Base-by-base conservation (phyloP, 2,329 filamentous ascomycete genomes). In the Penicillium palitans region DNA sequence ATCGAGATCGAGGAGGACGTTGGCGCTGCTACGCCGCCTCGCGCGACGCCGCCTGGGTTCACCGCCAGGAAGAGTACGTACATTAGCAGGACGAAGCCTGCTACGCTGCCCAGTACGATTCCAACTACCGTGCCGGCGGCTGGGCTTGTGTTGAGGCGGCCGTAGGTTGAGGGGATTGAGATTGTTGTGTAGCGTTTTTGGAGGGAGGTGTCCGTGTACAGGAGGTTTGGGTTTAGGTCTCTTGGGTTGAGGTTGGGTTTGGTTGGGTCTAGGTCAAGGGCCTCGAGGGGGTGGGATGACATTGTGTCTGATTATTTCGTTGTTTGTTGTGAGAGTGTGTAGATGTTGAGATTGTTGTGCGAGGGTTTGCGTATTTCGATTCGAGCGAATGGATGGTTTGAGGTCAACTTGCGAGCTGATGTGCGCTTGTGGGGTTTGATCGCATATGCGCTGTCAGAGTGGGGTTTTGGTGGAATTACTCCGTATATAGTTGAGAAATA, bases 111-210 rank as follows among this genome's bases (percentile, higher is more conserved):
- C 68, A 83, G 70, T 61, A 77, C 81, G 58, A 88, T 87, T 55
- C 86, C 86, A 10, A 80, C 84, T 1, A 88, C 81, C 40, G 81
- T 80, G 54, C 83, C 85, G 0, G 85, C 81, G 0, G 78, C 47
- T 0, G 84, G 84, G 6, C 84, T 81, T 27, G 74, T 67, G 68
- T 82, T 73, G 35, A 84, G 75, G 52, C 78, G 77, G 46, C 80
- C 78, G 73, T 89, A 89, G 64, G 84, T 84, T 27, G 83, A 81
- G 1, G 86, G 85, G 65, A 89, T 86, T 60, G 84, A 77, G 64
- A 77, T 64, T 52, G 76, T 73, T 55, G 64, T 65, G 59, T 70
- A 70, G 46, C 67, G 66, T 37, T 61, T 64, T 60, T 67, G 50
- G 41, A 65, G 59, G 42, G 55, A 27, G 33, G 29, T 54, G 55